Evolutionary conservation across 768 basidiomycete genomes (phyloP), one percentile per base, ranked within the genome.

Genomic region (Cubamyces sp.): DNA sequence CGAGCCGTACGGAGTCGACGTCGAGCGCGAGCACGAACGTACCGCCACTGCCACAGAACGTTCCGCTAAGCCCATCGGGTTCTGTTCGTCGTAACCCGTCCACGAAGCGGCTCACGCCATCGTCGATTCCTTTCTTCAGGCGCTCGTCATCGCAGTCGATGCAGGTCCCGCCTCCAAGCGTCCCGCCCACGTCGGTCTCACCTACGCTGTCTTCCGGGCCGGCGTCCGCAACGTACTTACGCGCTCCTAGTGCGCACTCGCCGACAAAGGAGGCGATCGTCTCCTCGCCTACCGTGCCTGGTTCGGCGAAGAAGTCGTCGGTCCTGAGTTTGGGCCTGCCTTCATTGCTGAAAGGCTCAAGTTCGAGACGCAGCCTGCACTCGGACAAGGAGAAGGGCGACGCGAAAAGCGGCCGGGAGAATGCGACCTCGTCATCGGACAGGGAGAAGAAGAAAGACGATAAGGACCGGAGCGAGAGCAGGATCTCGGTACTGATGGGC

Each of bases 91-190:
- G 88, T 42, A 82, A 84, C 28, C 85, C 87, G 60, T 87, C 87
- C 19, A 73, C 77, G 23, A 94, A 88, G 73, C 87, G 94, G 61
- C 84, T 94, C 48, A 95, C 94, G 0, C 94, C 94, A 1, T 94
- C 92, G 26, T 91, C 92, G 15, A 96, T 96, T 61, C 94, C 94
- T 2, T 96, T 96, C 76, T 96, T 96, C 79, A 85, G 92, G 46
- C 88, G 94, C 39, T 94, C 93, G 8, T 91, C 92, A 26, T 95
- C 94, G 7, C 91, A 94, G 70, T 92, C 90, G 15, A 88, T 92
- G 83, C 88, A 92, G 64, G 73, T 87, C 25, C 82, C 86, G 19
- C 78, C 84, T 7, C 70, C 74, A 62, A 54, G 60, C 70, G 55
- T 81, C 26, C 74, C 62, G 7, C 59, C 70, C 34, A 64, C 70